Percentiles rank a stretch among this genome's conserved stretches.
These are phyloP conservation scores for Agaricus blazei DNA, from an alignment of 768 basidiomycete genomes.

Conservation along the genomic window DNA sequence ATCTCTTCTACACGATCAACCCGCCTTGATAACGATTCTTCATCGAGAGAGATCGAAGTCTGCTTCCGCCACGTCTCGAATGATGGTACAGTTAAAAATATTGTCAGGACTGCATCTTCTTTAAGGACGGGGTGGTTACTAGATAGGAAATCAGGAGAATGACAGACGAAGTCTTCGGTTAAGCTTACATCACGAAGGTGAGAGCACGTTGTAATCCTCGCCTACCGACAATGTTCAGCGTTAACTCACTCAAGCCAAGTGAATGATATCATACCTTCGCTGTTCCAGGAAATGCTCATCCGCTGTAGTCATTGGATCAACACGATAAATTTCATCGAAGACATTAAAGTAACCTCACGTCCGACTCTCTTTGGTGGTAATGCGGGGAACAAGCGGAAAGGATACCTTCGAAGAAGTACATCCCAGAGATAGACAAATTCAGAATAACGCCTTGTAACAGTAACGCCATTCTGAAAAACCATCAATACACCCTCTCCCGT, in stretches of 20 bases:
- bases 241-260: neutral
- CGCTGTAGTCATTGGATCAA: conserved; percentile 33
- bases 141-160: neutral
- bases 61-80: conserved; percentile 89
- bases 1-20: conserved; percentile 84
- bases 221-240: conserved; percentile 30
- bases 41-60: conserved; percentile 70
- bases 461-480: conserved; percentile 44
- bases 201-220: conserved; percentile 78
- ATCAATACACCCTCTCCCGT: neutral
- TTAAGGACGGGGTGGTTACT: conserved; percentile 90
- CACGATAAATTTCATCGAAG: conserved; percentile 5
- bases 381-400: conserved; percentile 83
- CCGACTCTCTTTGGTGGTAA: conserved; percentile 92
- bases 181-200: conserved; percentile 66
- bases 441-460: conserved; percentile 84
- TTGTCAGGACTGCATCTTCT: conserved; percentile 77
- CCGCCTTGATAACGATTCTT: conserved; percentile 79
- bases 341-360: conserved; percentile 44
- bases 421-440: conserved; percentile 94
- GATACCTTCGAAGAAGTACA: conserved; percentile 79
- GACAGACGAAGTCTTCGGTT: neutral
- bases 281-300: conserved; percentile 92
- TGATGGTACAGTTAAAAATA: conserved; percentile 78
- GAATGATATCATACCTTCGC: conserved; percentile 47